Conservation (phyloP, 116 monocot species). For the Zostera marina region DNA sequence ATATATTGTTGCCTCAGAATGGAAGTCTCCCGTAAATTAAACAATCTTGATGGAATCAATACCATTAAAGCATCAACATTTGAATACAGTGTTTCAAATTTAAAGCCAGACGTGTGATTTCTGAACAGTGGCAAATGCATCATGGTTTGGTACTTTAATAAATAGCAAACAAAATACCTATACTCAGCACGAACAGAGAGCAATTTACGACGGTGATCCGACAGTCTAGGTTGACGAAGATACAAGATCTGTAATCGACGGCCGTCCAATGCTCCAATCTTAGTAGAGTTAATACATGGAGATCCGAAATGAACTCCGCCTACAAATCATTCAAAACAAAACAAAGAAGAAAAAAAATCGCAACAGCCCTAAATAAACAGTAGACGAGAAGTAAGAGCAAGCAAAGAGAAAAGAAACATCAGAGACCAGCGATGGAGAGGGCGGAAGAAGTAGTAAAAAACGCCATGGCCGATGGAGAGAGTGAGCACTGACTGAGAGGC, state of each 20-base stretch:
- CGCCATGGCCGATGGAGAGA: neutral
- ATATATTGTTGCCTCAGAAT: too few relatives aligned
- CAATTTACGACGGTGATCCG: slow-evolving; percentile 1
- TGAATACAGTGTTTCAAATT: too few relatives aligned
- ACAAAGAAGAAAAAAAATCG: neutral
- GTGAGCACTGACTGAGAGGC: too few relatives aligned
- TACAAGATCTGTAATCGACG: neutral
- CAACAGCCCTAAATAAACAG: neutral
- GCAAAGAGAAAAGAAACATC: neutral
- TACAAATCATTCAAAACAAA: neutral
- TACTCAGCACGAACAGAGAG: slow-evolving; percentile 10
- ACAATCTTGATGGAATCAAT: too few relatives aligned
- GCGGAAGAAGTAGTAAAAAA: neutral
- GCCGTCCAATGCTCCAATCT: neutral
- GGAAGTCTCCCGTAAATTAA: too few relatives aligned
- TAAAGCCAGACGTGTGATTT: too few relatives aligned
- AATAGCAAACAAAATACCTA: too few relatives aligned
- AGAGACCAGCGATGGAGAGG: neutral
- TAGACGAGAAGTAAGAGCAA: neutral
- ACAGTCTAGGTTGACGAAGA: neutral
- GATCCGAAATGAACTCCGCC: slow-evolving; percentile 10
- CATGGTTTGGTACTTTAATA: too few relatives aligned
- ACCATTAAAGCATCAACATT: too few relatives aligned
- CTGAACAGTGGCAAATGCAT: too few relatives aligned
- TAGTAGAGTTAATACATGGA: neutral